Evolutionary conservation across 2,329 filamentous ascomycete genomes (phyloP), one percentile per base, ranked within the genome.

Genomic region (Chaetomium olivaceum): DNA sequence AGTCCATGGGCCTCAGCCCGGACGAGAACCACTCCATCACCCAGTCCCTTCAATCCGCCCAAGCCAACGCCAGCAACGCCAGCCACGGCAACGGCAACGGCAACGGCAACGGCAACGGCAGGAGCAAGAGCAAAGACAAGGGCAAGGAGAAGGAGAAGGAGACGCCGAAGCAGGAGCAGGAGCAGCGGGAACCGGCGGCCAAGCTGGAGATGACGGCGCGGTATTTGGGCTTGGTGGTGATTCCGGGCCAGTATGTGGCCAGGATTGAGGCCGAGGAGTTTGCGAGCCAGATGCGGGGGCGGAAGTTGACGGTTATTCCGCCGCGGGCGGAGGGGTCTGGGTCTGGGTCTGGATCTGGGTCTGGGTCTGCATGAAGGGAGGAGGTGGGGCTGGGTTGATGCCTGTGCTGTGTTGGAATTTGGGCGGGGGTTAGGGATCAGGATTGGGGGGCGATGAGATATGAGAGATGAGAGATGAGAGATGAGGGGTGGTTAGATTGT

Each of bases 221-320:
- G 62, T 96, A 92, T 74, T 86, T 99, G 25, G 95, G 95, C 0
- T 80, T 98, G 29, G 88, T 99, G 2, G 93, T 97, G 27, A 87
- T 99, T 4, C 95, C 95, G 0, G 93, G 94, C 0, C 82, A 90
- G 71, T 87, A 96, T 75, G 91, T 99, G 71, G 87, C 84, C 66
- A 94, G 90, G 80, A 92, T 99, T 73, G 93, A 97, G 77, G 82
- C 95, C 56, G 93, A 98, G 75, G 89, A 94, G 69, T 89, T 89
- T 74, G 77, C 78, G 1, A 88, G 86, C 67, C 85, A 88, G 73
- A 73, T 82, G 60, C 77, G 21, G 7, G 60, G 62, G 21, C 43
- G 56, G 27, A 23, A 60, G 36, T 12, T n/a, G 23, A 54, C 5
- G n/a, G 43, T 52, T 23, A 9, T 12, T 8, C 9, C 33, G 33